Conservation (phyloP, 495 filamentous ascomycete species). For the Poronia punctata region DNA sequence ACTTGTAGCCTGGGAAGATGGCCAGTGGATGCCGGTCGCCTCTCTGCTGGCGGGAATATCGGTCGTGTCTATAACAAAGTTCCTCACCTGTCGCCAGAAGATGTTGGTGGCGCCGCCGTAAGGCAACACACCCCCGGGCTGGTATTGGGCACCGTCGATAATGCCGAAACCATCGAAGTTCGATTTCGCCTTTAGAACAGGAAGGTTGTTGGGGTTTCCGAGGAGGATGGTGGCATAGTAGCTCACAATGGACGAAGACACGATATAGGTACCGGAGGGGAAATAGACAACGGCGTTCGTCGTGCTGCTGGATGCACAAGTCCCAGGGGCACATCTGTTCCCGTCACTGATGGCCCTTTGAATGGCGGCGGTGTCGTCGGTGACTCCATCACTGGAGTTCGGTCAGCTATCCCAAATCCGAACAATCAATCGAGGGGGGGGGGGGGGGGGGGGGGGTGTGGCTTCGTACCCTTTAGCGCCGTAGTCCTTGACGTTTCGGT, state of each 20-base stretch:
- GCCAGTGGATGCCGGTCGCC: slow-evolving; percentile 71
- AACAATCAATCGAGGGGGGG: not conserved
- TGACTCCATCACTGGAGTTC: slow-evolving; percentile 49
- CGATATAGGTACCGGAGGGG: slow-evolving; percentile 65
- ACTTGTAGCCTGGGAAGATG: slow-evolving; percentile 64
- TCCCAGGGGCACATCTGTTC: slow-evolving; percentile 61
- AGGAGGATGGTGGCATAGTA: slow-evolving; percentile 60
- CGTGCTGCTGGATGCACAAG: slow-evolving; percentile 68
- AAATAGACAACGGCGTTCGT: slow-evolving; percentile 72
- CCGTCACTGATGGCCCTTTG: slow-evolving; percentile 71
- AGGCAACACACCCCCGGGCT: slow-evolving; percentile 18
- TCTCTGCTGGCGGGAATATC: slow-evolving; percentile 43
- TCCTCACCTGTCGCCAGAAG: slow-evolving; percentile 70
- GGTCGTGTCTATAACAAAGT: slow-evolving; percentile 67
- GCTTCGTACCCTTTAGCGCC: slow-evolving; percentile 40
- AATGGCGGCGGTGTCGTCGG: slow-evolving; percentile 79
- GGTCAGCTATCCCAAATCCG: slow-evolving; percentile 3
- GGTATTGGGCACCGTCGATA: slow-evolving; percentile 54
- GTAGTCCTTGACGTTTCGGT: slow-evolving; percentile 52
- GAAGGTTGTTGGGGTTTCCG: slow-evolving; percentile 61
- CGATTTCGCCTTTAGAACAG: slow-evolving; percentile 57
- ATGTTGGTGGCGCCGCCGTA: slow-evolving; percentile 54
- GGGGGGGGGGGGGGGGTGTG: not conserved
- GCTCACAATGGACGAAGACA: slow-evolving; percentile 58
- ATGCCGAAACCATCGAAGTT: slow-evolving; percentile 51